These are phyloP conservation scores for Jacaranda copaia DNA, from an alignment of 257 asterid species.

Conservation along the genomic window DNA sequence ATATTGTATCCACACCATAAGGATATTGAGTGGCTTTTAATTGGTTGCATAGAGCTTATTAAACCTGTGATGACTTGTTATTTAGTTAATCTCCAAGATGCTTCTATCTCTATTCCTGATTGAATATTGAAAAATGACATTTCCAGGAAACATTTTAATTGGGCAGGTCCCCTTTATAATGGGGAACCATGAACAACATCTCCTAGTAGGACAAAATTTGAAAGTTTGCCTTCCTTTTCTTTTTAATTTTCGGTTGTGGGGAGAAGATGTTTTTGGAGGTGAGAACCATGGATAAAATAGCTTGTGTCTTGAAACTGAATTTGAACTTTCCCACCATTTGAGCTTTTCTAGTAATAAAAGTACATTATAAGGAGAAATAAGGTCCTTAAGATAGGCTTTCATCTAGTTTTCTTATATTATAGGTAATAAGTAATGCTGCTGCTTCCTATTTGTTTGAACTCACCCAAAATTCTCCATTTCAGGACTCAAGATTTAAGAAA, in stretches of 20 bases:
- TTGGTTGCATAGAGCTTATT: neutral
- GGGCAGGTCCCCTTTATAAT: neutral
- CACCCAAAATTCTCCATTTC: too few relatives aligned
- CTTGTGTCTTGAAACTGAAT: neutral
- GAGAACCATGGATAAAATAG: neutral
- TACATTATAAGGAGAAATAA: neutral
- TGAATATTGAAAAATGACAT: neutral
- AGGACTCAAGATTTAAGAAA: neutral
- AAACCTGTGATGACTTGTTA: neutral
- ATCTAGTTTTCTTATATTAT: too few relatives aligned
- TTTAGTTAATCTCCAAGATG: neutral
- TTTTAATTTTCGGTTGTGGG: neutral
- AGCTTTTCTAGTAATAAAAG: neutral
- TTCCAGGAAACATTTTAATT: neutral
- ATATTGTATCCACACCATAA: slow-evolving; percentile 12
- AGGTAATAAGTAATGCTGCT: too few relatives aligned
- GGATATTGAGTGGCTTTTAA: slow-evolving; percentile 2
- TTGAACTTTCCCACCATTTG: neutral
- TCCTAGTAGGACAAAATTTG: neutral
- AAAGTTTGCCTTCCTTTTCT: neutral
- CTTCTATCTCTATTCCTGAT: slow-evolving; percentile 2
- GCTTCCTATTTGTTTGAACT: too few relatives aligned
- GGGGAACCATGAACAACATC: neutral
- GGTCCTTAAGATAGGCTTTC: neutral
- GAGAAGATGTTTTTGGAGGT: neutral